Percentiles rank a stretch among this genome's conserved stretches.
These are phyloP conservation scores for Xylaria bambusicola DNA, from an alignment of 495 filamentous ascomycete genomes.

Conservation along the genomic window DNA sequence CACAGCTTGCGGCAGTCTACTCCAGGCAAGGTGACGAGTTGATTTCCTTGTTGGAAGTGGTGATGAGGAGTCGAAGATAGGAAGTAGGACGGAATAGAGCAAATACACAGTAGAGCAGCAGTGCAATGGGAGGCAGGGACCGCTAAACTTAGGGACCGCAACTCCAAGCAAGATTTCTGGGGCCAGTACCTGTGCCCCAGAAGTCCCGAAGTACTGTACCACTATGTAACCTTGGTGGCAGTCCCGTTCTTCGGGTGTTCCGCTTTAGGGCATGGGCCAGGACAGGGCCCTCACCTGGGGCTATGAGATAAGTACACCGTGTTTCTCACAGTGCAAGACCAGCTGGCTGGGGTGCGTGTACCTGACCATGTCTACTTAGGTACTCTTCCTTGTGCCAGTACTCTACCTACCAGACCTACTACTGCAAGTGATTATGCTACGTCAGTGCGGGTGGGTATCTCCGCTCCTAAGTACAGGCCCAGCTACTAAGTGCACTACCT, in stretches of 20 bases:
- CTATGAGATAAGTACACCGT: constrained; percentile 6
- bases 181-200: constrained; percentile 16
- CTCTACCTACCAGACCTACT: too few species aligned
- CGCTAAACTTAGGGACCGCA: neutral
- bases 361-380: too few species aligned
- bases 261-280: constrained; percentile 11
- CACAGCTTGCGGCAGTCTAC: neutral
- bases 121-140: neutral
- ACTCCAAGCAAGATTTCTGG: constrained; percentile 10
- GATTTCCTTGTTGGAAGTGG: neutral
- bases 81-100: neutral
- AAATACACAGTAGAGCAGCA: too few species aligned
- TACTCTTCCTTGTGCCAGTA: too few species aligned
- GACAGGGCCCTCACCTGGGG: constrained; percentile 9
- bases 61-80: neutral
- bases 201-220: constrained; percentile 6
- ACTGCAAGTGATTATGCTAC: too few species aligned
- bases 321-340: neutral
- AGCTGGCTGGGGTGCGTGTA: too few species aligned
- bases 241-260: constrained; percentile 20
- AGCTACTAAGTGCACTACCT: too few species aligned
- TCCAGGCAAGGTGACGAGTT: constrained; percentile 9
- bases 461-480: neutral
- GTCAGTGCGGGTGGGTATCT: neutral
- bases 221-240: neutral